phyloP scores from a whole-genome alignment of 345 rosid species.

The Turnera subulata region DNA sequence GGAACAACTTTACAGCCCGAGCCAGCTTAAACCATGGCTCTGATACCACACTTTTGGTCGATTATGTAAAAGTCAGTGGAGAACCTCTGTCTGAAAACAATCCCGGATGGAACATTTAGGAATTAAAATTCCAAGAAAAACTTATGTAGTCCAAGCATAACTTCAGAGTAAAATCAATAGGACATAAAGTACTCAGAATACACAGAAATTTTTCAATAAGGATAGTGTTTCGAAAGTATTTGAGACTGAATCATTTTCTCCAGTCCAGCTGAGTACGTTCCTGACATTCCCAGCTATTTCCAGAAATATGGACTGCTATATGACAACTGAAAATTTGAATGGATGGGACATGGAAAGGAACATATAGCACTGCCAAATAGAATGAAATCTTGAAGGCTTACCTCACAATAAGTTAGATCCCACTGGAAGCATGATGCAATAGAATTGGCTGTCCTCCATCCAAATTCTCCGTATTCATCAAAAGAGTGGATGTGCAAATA shows the following conservation, averaged over 20 bases:
- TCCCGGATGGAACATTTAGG: too few species aligned
- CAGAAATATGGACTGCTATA: neutral
- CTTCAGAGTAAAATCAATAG: too few species aligned
- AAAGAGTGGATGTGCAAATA: slow-evolving; percentile 43
- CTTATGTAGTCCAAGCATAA: too few species aligned
- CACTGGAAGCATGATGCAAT: slow-evolving; percentile 35
- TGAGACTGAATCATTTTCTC: neutral
- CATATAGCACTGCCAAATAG: neutral
- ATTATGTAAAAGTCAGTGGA: slow-evolving; percentile 54
- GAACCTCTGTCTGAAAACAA: slow-evolving; percentile 38
- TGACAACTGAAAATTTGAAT: neutral
- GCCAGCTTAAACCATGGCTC: slow-evolving; percentile 49
- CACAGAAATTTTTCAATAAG: too few species aligned
- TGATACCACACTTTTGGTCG: slow-evolving; percentile 40
- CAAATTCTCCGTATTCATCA: slow-evolving; percentile 39
- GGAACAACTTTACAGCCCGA: slow-evolving; percentile 43
- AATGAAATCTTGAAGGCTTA: slow-evolving; percentile 4
- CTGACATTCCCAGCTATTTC: neutral
- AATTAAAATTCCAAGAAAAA: too few species aligned
- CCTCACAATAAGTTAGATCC: slow-evolving; percentile 47
- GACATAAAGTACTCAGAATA: too few species aligned
- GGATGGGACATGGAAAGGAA: neutral
- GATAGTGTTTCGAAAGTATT: too few species aligned
- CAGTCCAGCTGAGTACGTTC: neutral
- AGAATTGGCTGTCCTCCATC: slow-evolving; percentile 26